phyloP scores from a whole-genome alignment of 352 stramenopile species.

The Pythium aphanidermatum region DNA sequence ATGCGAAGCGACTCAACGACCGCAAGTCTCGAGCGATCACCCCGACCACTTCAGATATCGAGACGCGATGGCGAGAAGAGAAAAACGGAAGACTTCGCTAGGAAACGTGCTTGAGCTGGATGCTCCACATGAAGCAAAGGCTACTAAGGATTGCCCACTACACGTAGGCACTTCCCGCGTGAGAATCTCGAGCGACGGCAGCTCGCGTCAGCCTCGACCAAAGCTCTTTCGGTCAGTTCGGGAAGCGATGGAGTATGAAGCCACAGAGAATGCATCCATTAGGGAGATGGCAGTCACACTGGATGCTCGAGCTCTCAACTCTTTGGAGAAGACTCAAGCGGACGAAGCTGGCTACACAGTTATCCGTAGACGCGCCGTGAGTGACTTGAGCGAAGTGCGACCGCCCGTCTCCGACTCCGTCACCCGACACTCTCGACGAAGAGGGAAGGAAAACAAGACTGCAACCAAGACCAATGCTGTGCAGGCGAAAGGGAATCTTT shows the following conservation, averaged over 20 bases:
- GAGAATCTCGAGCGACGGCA: conserved; percentile 15
- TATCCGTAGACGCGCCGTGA: conserved; percentile 14
- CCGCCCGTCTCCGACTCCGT: background rate
- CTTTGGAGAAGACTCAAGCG: conserved; percentile 14
- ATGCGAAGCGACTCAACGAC: no score
- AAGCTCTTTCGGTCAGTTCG: conserved; percentile 16
- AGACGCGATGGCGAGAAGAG: conserved; percentile 9
- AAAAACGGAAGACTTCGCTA: conserved; percentile 29
- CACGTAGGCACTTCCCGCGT: background rate
- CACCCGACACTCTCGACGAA: background rate
- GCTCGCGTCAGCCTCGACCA: background rate
- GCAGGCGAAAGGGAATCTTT: no score
- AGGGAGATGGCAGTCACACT: background rate
- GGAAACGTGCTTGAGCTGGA: conserved; percentile 24
- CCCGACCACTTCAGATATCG: no score
- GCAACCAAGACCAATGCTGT: no score
- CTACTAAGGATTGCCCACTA: background rate
- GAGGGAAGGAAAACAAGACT: background rate
- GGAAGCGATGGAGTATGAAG: conserved; percentile 23
- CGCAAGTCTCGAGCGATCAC: background rate
- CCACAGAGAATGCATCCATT: conserved; percentile 1
- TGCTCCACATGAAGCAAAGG: no score
- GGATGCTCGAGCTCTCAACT: conserved; percentile 8
- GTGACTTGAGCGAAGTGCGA: background rate
- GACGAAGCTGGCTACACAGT: conserved; percentile 24